Conservation (phyloP, 2,329 filamentous ascomycete species). For the Talaromyces marneffei region DNA sequence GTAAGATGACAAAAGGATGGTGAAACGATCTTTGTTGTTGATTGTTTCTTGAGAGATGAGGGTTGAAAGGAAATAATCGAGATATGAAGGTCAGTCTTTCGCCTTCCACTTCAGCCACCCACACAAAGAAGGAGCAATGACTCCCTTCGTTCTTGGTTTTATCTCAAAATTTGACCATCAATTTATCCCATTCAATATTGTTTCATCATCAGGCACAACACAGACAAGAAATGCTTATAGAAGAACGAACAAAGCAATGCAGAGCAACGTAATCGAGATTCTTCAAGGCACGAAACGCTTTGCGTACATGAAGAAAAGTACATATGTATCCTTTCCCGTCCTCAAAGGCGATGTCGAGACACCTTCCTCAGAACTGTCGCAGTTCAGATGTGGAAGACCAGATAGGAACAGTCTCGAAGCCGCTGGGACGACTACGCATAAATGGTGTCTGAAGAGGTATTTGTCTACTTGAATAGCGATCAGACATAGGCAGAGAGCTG, state of each 20-base stretch:
- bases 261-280: neutral
- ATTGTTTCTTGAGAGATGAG: neutral
- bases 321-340: constrained; percentile 3
- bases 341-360: constrained; percentile 1
- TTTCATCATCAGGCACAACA: neutral
- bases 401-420: neutral
- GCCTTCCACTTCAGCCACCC: neutral
- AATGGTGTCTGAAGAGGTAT: neutral
- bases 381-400: neutral
- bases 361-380: neutral
- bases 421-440: neutral
- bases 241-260: neutral
- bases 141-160: neutral
- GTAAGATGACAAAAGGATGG: neutral
- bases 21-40: neutral
- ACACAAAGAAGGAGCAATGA: neutral
- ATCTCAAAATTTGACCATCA: neutral
- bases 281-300: neutral
- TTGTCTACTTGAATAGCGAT: neutral
- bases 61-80: neutral
- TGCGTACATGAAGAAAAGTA: neutral
- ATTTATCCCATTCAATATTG: neutral
- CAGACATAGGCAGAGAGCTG: neutral
- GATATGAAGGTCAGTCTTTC: too few species aligned
- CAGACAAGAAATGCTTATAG: neutral